Percentiles rank a stretch among this genome's conserved stretches.
Evolutionary conservation across 495 filamentous ascomycete species (phyloP).

Genomic region (Cairneyella variabilis): DNA sequence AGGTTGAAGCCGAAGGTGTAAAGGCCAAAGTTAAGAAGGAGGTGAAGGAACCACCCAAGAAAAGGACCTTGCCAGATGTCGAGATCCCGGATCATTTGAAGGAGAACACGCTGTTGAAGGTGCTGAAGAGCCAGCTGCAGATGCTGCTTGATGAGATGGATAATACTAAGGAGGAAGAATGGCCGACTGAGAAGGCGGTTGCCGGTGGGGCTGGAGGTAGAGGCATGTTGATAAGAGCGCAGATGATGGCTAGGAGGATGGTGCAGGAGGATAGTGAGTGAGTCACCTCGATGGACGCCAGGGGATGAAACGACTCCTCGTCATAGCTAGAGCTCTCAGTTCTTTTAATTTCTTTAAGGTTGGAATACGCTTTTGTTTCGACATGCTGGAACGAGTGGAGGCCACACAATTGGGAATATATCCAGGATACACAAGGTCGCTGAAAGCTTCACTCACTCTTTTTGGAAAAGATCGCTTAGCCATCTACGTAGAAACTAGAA

Average conservation of each 20-base stretch:
- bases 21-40: too few species aligned
- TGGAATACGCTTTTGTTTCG: neutral
- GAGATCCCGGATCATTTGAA: conserved; percentile 18
- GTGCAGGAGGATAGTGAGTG: neutral
- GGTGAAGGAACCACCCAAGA: too few species aligned
- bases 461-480: too few species aligned
- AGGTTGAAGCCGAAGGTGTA: too few species aligned
- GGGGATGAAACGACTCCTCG: neutral
- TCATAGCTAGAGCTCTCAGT: neutral
- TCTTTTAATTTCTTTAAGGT: neutral
- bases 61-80: conserved; percentile 10
- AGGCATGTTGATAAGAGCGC: neutral
- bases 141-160: conserved; percentile 26
- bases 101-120: conserved; percentile 23
- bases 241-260: neutral
- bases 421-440: too few species aligned
- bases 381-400: neutral
- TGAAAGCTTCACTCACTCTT: too few species aligned
- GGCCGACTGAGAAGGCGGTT: conserved; percentile 25
- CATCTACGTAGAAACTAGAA: too few species aligned
- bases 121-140: conserved; percentile 27
- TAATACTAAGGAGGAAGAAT: conserved; percentile 23
- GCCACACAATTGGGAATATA: neutral
- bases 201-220: conserved; percentile 22
- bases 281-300: too few species aligned